Conservation (phyloP, 2,329 filamentous ascomycete genomes). For the Diaporthe destruens region DNA sequence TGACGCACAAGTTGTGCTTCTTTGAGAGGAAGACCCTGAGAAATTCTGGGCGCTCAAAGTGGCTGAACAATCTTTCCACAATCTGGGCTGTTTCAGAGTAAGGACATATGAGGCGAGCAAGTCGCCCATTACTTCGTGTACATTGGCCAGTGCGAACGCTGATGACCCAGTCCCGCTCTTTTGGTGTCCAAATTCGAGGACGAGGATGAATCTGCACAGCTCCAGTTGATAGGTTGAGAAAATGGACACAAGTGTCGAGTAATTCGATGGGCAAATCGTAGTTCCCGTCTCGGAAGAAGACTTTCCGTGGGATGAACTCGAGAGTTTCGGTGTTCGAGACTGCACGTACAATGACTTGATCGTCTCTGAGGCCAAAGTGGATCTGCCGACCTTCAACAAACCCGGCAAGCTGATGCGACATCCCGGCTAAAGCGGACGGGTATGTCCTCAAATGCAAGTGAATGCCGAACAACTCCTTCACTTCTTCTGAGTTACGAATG, state of each 20-base stretch:
- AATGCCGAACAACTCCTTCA: slow-evolving; percentile 66
- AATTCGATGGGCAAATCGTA: slow-evolving; percentile 66
- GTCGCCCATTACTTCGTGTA: slow-evolving; percentile 20
- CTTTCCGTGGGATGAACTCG: slow-evolving; percentile 51
- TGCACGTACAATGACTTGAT: slow-evolving; percentile 59
- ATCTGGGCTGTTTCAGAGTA: slow-evolving; percentile 54
- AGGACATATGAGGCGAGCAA: slow-evolving; percentile 60
- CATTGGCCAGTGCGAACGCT: slow-evolving; percentile 46
- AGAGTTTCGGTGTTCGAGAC: slow-evolving; percentile 44
- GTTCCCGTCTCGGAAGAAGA: slow-evolving; percentile 46
- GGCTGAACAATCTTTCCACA: slow-evolving; percentile 59
- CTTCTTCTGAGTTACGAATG: slow-evolving; percentile 56
- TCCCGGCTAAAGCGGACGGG: slow-evolving; percentile 64
- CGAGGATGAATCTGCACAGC: slow-evolving; percentile 65
- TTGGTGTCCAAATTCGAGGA: slow-evolving; percentile 50
- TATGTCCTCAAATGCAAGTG: slow-evolving; percentile 61
- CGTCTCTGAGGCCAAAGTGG: slow-evolving; percentile 65
- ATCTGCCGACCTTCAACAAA: slow-evolving; percentile 57
- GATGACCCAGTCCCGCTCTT: slow-evolving; percentile 51
- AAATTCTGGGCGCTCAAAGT: slow-evolving; percentile 60
- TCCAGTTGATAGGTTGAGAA: slow-evolving; percentile 61
- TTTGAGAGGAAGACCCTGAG: slow-evolving; percentile 62
- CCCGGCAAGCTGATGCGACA: slow-evolving; percentile 60
- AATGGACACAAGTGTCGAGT: slow-evolving; percentile 68
- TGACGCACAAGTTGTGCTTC: slow-evolving; percentile 53